Evolutionary conservation across 139 green algal species (phyloP), one percentile per base, ranked within the genome.

Genomic region (Pseudopediastrum boryanum): DNA sequence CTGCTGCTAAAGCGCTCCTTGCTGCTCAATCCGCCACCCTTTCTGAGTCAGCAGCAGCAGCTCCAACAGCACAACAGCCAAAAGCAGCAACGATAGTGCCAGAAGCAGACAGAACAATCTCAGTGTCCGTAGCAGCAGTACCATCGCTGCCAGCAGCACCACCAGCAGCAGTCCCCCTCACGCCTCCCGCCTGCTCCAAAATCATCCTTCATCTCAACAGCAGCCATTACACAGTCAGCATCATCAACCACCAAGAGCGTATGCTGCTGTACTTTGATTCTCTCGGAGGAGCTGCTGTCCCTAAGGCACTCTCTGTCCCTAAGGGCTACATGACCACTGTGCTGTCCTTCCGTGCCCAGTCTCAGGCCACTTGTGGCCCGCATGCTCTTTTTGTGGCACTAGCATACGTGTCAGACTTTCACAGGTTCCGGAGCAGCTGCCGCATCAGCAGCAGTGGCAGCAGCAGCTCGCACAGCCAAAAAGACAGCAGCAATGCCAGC

Each of bases 261-360:
- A 10, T 74, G 41, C 25, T 59, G 23, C 41, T 74, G 23, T 74
- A 74, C 42, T 74, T 74, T 74, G 66, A 74, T 29, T 74, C 66
- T 3, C 16, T 74, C 2, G 66, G 66, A 29, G 66, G 66, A 43
- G 43, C 23, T 21, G 36, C 23, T 0, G 10, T 36, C 4, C 12
- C 21, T 29, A 12, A 59, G 29, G 42, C 13, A 29, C 41, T 61
- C 43, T 27, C 21, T 27, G 41, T 44, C n/a, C 66, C 66, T 29
- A 4, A 23, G 6, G 42, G 21, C n/a, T 74, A 61, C 50, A 29
- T 61, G 23, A 42, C 66, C 41, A 44, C 59, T 9, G 13, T 74
- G 5, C 66, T 74, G 66, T 61, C 41, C 13, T 36, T 27, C 12
- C 66, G 4, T 7, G 59, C 36, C 7, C 66, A 74, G 42, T 16